phyloP scores from a whole-genome alignment of 2,329 filamentous ascomycete species.

The Talaromyces sp. region DNA sequence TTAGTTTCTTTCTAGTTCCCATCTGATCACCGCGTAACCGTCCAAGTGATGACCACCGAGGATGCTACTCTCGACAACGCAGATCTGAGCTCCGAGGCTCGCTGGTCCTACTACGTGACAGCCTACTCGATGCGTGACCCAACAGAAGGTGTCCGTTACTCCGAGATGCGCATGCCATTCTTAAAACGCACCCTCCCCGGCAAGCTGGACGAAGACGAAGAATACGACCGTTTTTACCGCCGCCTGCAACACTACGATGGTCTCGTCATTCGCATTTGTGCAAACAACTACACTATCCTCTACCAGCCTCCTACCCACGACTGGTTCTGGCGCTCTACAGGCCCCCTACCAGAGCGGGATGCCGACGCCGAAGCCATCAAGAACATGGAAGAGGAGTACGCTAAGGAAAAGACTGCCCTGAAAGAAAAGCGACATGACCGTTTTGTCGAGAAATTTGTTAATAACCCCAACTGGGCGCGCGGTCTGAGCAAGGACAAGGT shows the following conservation, averaged over 20 bases:
- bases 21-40: slow-evolving; percentile 66
- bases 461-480: slow-evolving; percentile 56
- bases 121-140: slow-evolving; percentile 86
- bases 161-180: slow-evolving; percentile 68
- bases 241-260: slow-evolving; percentile 66
- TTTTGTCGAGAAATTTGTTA: slow-evolving; percentile 57
- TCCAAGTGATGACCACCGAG: slow-evolving; percentile 85
- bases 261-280: slow-evolving; percentile 71
- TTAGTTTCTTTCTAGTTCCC: slow-evolving; percentile 61
- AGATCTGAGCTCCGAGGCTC: slow-evolving; percentile 63
- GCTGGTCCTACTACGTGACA: slow-evolving; percentile 95
- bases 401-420: slow-evolving; percentile 38
- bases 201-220: slow-evolving; percentile 63
- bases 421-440: slow-evolving; percentile 49
- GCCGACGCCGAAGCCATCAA: slow-evolving; percentile 24
- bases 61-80: slow-evolving; percentile 77
- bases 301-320: slow-evolving; percentile 72
- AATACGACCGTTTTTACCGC: slow-evolving; percentile 58
- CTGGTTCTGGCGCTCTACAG: slow-evolving; percentile 62
- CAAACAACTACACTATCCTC: slow-evolving; percentile 78
- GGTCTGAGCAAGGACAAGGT: slow-evolving; percentile 54
- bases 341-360: slow-evolving; percentile 23
- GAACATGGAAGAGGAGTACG: slow-evolving; percentile 36
- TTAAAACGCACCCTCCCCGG: slow-evolving; percentile 70
- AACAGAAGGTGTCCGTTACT: slow-evolving; percentile 74